Base-by-base conservation (phyloP, 805 yeast genomes). In the Komagataella populi region DNA sequence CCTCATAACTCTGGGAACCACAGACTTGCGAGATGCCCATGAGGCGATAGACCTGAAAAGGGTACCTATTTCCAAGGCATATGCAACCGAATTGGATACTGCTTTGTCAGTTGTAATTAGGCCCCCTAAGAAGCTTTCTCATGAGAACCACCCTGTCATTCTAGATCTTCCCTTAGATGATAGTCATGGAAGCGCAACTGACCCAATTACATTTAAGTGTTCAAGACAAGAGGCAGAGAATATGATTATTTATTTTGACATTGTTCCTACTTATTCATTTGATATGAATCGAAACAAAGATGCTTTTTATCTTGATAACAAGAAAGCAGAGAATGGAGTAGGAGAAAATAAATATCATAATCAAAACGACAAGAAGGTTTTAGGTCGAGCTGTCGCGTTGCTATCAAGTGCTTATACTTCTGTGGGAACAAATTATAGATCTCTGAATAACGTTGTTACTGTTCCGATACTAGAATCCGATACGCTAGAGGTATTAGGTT, bases 371-470 rank as follows among this genome's bases (percentile, higher is more conserved):
- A 20, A 57, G 7, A 74, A 73, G 54, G 72, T 82, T 23, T 69
- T 90, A 43, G 98, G 96, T 14, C 74, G 97, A 49, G 97, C 88
- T 0, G 89, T 87, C 44, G 95, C 90, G 0, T 63, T 83, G 54
- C 70, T 88, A 58, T 72, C 77, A 49, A 74, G 76, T 50, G 77
- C 80, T 0, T 76, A 77, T 59, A 78, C 90, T 1, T 69, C 75
- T 14, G 87, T 87, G 45, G 91, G 96, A 6, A 69, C 72, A 0
- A 70, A 84, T 55, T 74, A 81, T 61, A 70, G 87, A 23, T 79
- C 91, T 0, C 70, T 90, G 54, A 76, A 84, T 56, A 81, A 78
- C 57, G 71, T 75, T 4, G 70, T 83, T 44, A 81, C 87, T 0
- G 64, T 85, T 17, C 96, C 98, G 1, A 81, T 90, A 49, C 66